Evolutionary conservation across 139 green algal genomes (phyloP).

Genomic region (Micractinium sp.): DNA sequence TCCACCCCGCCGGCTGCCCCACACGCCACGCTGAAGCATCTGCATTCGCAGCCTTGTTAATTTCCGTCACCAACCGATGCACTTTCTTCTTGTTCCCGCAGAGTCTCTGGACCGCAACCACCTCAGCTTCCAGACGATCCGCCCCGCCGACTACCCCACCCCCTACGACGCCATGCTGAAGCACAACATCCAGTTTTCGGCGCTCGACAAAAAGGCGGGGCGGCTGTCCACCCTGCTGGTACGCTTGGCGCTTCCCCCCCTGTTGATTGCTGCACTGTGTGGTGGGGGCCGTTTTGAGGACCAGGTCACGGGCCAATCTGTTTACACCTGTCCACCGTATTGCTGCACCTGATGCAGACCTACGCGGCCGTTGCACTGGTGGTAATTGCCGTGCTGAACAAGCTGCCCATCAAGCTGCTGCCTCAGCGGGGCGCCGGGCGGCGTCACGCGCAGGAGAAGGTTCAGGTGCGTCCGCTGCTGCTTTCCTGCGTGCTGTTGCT

Average conservation of each 20-base stretch:
- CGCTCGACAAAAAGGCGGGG: conserved; percentile 63
- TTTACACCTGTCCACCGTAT: not conserved
- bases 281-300: no score
- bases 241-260: no score
- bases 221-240: conserved; percentile 71
- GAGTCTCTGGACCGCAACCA: conserved; percentile 17
- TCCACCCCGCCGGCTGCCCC: no score
- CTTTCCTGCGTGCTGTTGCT: not conserved
- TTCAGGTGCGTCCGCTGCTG: conserved; percentile 4
- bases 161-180: conserved; percentile 73
- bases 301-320: not conserved
- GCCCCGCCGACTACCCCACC: conserved; percentile 78
- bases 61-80: no score
- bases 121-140: conserved; percentile 73
- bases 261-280: not conserved
- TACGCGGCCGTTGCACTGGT: conserved; percentile 71
- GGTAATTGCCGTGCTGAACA: conserved; percentile 71
- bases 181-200: conserved; percentile 15
- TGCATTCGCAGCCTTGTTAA: no score
- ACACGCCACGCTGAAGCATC: no score
- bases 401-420: conserved; percentile 71
- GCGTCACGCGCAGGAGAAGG: conserved; percentile 28
- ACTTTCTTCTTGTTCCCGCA: not conserved
- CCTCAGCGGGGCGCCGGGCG: conserved; percentile 46
- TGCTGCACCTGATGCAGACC: conserved; percentile 45